These are phyloP conservation scores for Aphanomyces stellatus DNA, from an alignment of 352 stramenopile species.

Conservation along the genomic window DNA sequence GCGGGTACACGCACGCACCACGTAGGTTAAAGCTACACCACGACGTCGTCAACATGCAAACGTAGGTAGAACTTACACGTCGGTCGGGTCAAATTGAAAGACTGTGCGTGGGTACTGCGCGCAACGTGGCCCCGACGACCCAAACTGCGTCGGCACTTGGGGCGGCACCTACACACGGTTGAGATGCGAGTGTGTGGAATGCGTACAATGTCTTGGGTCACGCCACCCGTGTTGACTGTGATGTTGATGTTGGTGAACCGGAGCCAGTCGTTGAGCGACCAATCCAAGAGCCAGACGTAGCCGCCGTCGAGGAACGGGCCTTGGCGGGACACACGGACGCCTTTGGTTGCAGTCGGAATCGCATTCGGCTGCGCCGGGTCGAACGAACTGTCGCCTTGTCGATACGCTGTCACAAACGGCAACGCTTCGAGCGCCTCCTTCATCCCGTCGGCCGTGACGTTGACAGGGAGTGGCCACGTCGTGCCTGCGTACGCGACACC, in stretches of 20 bases:
- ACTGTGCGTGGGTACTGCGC: conserved; percentile 36
- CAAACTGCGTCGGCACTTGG: conserved; percentile 41
- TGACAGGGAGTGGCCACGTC: conserved; percentile 63
- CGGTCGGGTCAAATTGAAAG: conserved; percentile 37
- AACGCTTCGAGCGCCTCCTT: conserved; percentile 66
- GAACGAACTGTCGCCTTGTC: conserved; percentile 35
- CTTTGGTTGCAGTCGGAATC: conserved; percentile 33
- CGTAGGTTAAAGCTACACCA: conserved; percentile 31
- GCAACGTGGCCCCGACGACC: conserved; percentile 39
- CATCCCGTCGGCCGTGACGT: conserved; percentile 57
- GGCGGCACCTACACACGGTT: conserved; percentile 27
- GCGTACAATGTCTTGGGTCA: conserved; percentile 48
- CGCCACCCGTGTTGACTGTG: conserved; percentile 39
- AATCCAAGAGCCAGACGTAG: conserved; percentile 61
- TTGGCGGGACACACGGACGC: conserved; percentile 56
- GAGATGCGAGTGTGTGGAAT: neutral
- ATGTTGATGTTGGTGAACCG: conserved; percentile 64
- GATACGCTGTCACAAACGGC: conserved; percentile 54
- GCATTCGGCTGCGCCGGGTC: neutral
- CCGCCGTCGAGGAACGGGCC: conserved; percentile 61
- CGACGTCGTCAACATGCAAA: neutral
- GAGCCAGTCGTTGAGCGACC: conserved; percentile 61
- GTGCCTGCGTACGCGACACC: conserved; percentile 31
- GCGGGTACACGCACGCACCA: conserved; percentile 53
- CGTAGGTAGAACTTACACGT: conserved; percentile 19